Percentiles rank a stretch among this genome's conserved stretches.
These are phyloP conservation scores for Teunomyces cretensis DNA, from an alignment of 805 yeast species.

Conservation along the genomic window DNA sequence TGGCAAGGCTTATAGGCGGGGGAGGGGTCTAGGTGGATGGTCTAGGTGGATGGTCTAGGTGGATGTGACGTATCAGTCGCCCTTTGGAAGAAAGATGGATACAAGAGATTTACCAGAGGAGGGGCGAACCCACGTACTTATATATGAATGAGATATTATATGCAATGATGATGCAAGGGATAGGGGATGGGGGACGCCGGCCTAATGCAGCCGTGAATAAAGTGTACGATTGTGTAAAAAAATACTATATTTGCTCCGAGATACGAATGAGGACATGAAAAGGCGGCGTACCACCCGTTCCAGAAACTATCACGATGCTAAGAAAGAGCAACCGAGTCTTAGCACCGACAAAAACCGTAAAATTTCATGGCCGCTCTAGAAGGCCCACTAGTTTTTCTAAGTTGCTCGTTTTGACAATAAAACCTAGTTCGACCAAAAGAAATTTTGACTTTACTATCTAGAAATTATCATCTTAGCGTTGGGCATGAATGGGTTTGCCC, in stretches of 20 bases:
- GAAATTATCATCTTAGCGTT: background rate
- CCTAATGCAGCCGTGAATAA: background rate
- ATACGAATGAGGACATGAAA: background rate
- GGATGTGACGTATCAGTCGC: too few relatives aligned
- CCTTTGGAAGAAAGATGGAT: too few relatives aligned
- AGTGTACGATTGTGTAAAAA: conserved; percentile 4
- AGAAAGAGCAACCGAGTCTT: conserved; percentile 3
- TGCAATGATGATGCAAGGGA: conserved; percentile 1
- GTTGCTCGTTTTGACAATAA: background rate
- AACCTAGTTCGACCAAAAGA: background rate
- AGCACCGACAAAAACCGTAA: background rate
- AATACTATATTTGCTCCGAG: conserved; percentile 3
- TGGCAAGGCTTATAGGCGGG: too few relatives aligned
- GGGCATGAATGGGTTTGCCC: background rate
- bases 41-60: too few relatives aligned
- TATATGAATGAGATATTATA: background rate
- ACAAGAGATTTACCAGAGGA: too few relatives aligned
- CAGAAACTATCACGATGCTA: conserved; percentile 1
- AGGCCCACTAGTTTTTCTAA: background rate
- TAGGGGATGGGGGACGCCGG: conserved; percentile 2
- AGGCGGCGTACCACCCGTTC: conserved; percentile 1
- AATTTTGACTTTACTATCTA: background rate
- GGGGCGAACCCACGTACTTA: too few relatives aligned
- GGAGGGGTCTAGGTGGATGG: too few relatives aligned
- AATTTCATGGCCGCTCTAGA: background rate